These are phyloP conservation scores for Alternaria conjuncta DNA, from an alignment of 2,329 filamentous ascomycete species.

Conservation along the genomic window DNA sequence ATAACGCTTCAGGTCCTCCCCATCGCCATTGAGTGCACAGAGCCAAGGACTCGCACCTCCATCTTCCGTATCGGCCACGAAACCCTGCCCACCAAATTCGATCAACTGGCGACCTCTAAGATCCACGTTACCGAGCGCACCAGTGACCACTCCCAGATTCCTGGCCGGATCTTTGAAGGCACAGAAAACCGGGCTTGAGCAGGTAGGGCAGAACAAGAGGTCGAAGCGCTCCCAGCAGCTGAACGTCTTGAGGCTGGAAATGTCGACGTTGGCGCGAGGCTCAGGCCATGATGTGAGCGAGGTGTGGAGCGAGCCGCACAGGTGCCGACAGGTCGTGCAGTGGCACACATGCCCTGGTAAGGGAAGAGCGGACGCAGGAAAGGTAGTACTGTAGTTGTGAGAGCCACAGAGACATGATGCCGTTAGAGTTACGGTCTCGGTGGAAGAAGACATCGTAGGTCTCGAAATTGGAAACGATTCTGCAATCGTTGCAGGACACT, in stretches of 20 bases:
- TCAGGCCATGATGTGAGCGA: constrained; percentile 50
- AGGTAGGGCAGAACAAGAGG: constrained; percentile 54
- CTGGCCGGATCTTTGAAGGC: constrained; percentile 23
- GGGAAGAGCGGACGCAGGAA: constrained; percentile 50
- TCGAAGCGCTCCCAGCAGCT: constrained; percentile 44
- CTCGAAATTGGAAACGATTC: background rate
- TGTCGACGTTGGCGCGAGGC: constrained; percentile 34
- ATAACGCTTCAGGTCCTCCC: constrained; percentile 32
- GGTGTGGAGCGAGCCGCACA: constrained; percentile 54
- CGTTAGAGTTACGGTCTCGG: constrained; percentile 35
- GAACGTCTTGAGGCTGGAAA: constrained; percentile 46
- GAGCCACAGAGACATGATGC: constrained; percentile 57
- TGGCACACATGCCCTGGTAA: constrained; percentile 55
- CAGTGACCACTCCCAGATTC: constrained; percentile 48
- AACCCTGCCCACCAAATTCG: constrained; percentile 49
- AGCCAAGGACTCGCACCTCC: constrained; percentile 60
- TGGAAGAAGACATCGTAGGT: background rate
- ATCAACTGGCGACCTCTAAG: constrained; percentile 31
- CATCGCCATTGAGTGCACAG: constrained; percentile 43
- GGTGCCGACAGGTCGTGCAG: constrained; percentile 59
- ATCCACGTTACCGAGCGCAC: constrained; percentile 44
- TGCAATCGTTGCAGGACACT: too few relatives aligned
- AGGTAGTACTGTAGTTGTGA: constrained; percentile 48
- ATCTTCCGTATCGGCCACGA: constrained; percentile 59
- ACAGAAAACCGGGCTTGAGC: constrained; percentile 56